phyloP scores from a whole-genome alignment of 75 land plant species.

The Ceratopteris richardii region DNA sequence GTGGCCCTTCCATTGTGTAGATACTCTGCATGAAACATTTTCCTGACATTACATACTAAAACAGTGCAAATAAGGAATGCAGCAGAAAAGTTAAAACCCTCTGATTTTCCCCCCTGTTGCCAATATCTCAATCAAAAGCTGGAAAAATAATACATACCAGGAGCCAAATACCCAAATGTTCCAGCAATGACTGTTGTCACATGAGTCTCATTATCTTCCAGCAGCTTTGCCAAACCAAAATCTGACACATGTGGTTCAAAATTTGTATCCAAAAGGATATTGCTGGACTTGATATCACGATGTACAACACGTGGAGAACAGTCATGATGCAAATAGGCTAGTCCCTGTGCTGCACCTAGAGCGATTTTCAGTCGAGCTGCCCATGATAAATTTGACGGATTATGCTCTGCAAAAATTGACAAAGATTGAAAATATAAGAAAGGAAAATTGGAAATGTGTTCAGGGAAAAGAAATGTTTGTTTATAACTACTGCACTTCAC shows the following conservation, averaged over 20 bases:
- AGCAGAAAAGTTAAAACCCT: too few relatives aligned
- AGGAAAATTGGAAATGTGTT: not conserved
- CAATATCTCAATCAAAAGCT: too few relatives aligned
- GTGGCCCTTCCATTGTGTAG: constrained; percentile 91
- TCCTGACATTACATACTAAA: not conserved
- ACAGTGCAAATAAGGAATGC: not conserved
- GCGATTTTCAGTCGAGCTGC: constrained; percentile 63
- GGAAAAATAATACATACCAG: constrained; percentile 38
- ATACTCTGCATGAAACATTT: constrained; percentile 42
- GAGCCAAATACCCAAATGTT: constrained; percentile 91
- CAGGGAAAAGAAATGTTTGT: not conserved
- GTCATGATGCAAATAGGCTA: constrained; percentile 90
- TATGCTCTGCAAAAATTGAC: constrained; percentile 3
- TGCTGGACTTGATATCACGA: constrained; percentile 90
- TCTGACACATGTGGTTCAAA: constrained; percentile 87
- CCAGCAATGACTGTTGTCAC: constrained; percentile 87
- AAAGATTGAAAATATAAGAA: not conserved
- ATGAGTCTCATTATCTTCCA: constrained; percentile 78
- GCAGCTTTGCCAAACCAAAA: constrained; percentile 84
- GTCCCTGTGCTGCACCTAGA: constrained; percentile 85
- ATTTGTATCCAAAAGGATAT: constrained; percentile 79
- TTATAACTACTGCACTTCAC: too few relatives aligned
- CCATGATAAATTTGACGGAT: constrained; percentile 57
- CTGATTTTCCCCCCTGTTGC: too few relatives aligned
- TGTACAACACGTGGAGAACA: constrained; percentile 91